Conservation (phyloP, 805 yeast species). For the Kuraishia cidri region DNA sequence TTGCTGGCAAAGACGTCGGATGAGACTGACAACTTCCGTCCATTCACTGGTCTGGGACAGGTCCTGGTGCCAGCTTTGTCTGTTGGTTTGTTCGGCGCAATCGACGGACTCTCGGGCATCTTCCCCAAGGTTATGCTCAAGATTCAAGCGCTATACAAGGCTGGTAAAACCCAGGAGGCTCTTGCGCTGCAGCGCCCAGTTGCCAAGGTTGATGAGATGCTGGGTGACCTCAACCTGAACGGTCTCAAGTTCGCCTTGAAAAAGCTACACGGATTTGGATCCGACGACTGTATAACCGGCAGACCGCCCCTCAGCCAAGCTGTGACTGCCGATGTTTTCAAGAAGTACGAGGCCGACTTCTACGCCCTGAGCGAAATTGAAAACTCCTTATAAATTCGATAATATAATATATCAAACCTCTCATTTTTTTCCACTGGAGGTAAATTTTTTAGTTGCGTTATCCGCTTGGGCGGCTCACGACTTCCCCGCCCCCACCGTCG, state of each 20-base stretch:
- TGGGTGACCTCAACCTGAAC: constrained; percentile 21
- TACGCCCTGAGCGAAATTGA: constrained; percentile 5
- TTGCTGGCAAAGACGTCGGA: constrained; percentile 32
- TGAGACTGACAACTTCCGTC: constrained; percentile 28
- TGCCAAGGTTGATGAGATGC: constrained; percentile 35
- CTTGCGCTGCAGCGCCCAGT: constrained; percentile 28
- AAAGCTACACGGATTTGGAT: constrained; percentile 16
- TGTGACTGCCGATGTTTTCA: constrained; percentile 20
- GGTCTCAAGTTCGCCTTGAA: constrained; percentile 20
- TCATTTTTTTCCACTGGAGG: no score
- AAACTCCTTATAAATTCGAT: constrained; percentile 6
- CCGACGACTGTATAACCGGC: constrained; percentile 19
- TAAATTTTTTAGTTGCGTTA: no score
- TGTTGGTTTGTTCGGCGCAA: constrained; percentile 37
- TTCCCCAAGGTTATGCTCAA: constrained; percentile 38
- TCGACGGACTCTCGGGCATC: constrained; percentile 43
- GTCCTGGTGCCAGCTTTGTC: constrained; percentile 35
- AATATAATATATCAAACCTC: no score
- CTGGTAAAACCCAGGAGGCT: constrained; percentile 31
- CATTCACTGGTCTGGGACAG: constrained; percentile 44
- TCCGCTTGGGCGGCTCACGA: no score
- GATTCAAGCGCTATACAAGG: constrained; percentile 25
- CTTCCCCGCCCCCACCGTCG: no score
- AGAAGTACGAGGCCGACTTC: constrained; percentile 6
- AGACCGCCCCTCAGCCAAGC: constrained; percentile 36